These are phyloP conservation scores for Pseudisothecium myosuroides DNA, from an alignment of 225 moss, liverwort and hornwort species.

Conservation along the genomic window DNA sequence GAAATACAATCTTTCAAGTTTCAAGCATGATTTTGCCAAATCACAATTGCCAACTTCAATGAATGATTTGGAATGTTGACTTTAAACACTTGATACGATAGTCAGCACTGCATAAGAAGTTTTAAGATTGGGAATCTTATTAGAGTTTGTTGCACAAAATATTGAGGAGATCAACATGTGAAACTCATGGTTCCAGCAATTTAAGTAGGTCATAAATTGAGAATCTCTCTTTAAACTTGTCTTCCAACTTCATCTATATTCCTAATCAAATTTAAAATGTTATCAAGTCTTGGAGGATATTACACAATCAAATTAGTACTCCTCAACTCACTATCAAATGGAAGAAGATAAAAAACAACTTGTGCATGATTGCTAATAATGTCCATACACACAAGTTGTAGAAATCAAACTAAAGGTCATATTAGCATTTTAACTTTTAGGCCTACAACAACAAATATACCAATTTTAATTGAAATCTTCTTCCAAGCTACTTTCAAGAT, in stretches of 20 bases:
- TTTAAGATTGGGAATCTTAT: not conserved
- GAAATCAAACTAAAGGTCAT: not conserved
- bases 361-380: not conserved
- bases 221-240: not conserved
- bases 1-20: not conserved
- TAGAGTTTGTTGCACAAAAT: accelerated
- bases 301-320: not conserved
- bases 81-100: accelerated
- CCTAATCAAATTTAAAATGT: not conserved
- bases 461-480: not conserved
- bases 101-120: accelerated
- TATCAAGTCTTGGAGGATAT: too few relatives aligned
- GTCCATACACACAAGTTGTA: not conserved
- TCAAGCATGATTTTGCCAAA: not conserved
- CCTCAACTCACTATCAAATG: accelerated
- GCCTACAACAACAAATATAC: not conserved
- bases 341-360: not conserved
- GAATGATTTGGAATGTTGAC: not conserved
- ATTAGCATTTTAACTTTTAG: not conserved
- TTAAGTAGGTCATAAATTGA: not conserved
- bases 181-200: accelerated
- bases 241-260: not conserved
- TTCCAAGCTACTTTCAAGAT: not conserved
- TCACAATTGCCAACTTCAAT: not conserved
- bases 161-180: not conserved